These are phyloP conservation scores for Leucosporidium scottii DNA, from an alignment of 768 basidiomycete genomes.

Conservation along the genomic window DNA sequence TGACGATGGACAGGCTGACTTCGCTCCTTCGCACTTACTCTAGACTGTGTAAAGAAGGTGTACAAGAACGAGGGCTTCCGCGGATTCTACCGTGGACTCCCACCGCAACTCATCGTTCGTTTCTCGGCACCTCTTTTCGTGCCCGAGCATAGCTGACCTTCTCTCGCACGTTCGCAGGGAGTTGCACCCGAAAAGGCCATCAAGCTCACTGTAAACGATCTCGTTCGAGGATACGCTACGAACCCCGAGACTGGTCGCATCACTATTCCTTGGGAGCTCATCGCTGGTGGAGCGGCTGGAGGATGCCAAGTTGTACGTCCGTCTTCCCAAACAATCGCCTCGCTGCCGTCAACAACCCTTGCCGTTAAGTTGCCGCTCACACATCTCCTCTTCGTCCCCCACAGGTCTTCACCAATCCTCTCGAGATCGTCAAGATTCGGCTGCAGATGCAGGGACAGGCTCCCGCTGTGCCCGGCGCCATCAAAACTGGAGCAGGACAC, in stretches of 20 bases:
- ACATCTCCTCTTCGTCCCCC: too few relatives aligned
- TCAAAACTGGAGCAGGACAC: constrained; percentile 70
- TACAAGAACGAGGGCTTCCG: constrained; percentile 85
- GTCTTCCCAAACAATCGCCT: too few relatives aligned
- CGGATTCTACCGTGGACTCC: constrained; percentile 95
- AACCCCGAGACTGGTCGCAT: constrained; percentile 96
- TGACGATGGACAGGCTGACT: too few relatives aligned
- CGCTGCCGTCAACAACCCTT: too few relatives aligned
- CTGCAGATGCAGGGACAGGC: constrained; percentile 93
- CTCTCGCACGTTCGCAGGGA: constrained; percentile 50
- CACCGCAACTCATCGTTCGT: constrained; percentile 81
- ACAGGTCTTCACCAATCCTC: constrained; percentile 91
- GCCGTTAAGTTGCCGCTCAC: constrained; percentile 5
- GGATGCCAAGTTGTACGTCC: constrained; percentile 77
- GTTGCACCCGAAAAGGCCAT: constrained; percentile 97
- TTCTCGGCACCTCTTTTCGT: not conserved
- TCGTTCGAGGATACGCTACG: constrained; percentile 71
- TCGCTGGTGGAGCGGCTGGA: constrained; percentile 88
- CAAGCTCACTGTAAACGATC: constrained; percentile 92
- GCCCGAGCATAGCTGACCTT: not conserved
- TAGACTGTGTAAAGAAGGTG: constrained; percentile 86
- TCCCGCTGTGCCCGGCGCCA: constrained; percentile 71
- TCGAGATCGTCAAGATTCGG: constrained; percentile 64
- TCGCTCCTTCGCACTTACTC: too few relatives aligned
- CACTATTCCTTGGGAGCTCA: constrained; percentile 76